Conservation (phyloP, 2,329 filamentous ascomycete species). For the Alternaria burnsii region DNA sequence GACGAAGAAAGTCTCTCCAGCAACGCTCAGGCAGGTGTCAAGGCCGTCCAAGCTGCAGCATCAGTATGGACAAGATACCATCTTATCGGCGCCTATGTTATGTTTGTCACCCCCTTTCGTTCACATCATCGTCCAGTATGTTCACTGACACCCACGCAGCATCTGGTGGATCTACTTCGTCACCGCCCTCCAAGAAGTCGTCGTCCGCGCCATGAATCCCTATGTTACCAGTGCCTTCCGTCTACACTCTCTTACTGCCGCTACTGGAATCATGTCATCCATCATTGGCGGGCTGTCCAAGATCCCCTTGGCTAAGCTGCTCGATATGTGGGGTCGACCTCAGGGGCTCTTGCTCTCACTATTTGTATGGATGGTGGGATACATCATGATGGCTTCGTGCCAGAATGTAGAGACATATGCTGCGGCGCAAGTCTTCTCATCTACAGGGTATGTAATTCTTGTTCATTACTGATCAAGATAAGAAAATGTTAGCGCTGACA, state of each 20-base stretch:
- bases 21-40: conserved; percentile 47
- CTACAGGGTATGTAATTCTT: conserved; percentile 57
- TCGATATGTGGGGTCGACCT: conserved; percentile 45
- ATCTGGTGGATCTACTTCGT: conserved; percentile 59
- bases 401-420: conserved; percentile 67
- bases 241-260: conserved; percentile 43
- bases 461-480: not conserved
- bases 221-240: conserved; percentile 50
- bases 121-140: not conserved
- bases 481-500: not conserved
- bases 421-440: conserved; percentile 71
- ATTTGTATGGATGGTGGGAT: conserved; percentile 26
- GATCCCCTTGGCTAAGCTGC: not conserved
- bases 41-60: conserved; percentile 49
- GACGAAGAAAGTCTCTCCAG: conserved; percentile 22
- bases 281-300: not conserved
- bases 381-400: conserved; percentile 73
- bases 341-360: conserved; percentile 45
- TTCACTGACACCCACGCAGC: conserved; percentile 29
- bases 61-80: conserved; percentile 49
- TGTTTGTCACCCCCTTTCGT: conserved; percentile 27
- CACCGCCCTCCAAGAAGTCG: conserved; percentile 56
- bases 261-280: conserved; percentile 19
- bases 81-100: conserved; percentile 44
- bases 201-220: conserved; percentile 49